Percentiles rank a stretch among this genome's conserved stretches.
Evolutionary conservation across 345 rosid species (phyloP).

Genomic region (Citrus sp.): DNA sequence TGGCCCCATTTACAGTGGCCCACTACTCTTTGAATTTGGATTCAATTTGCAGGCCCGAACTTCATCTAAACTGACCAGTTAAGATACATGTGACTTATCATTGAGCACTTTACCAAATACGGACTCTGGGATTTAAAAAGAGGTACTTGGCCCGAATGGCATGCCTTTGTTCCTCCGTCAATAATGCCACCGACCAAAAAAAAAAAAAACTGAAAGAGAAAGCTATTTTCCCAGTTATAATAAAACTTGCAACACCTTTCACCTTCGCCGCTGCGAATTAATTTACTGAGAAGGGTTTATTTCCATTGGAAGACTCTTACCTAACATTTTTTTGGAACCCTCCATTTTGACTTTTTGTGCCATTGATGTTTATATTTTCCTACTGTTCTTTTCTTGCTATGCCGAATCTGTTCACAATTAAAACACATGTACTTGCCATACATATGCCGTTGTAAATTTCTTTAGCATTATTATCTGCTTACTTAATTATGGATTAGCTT

Average conservation of each 20-base stretch:
- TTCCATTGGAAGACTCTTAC: not conserved
- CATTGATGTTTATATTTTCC: not conserved
- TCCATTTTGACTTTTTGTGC: not conserved
- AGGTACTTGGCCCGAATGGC: too few species aligned
- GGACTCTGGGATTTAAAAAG: too few species aligned
- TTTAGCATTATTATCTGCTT: not conserved
- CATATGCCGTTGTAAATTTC: too few species aligned
- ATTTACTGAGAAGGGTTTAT: not conserved
- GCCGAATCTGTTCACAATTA: not conserved
- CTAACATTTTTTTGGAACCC: not conserved
- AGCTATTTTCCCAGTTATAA: not conserved
- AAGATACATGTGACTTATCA: too few species aligned
- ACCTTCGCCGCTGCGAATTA: not conserved
- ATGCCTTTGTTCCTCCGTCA: not conserved
- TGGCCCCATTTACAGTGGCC: not conserved
- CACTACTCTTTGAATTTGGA: not conserved
- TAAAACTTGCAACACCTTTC: not conserved
- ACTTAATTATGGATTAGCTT: not conserved
- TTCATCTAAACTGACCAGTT: too few species aligned
- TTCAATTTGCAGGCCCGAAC: not conserved
- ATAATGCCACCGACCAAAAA: not conserved
- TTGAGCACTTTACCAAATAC: too few species aligned
- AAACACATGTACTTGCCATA: not conserved
- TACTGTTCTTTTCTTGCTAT: not conserved
- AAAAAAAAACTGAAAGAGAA: not conserved